Base-by-base conservation (phyloP, 805 yeast genomes). In the Debaryomyces prosopidis region DNA sequence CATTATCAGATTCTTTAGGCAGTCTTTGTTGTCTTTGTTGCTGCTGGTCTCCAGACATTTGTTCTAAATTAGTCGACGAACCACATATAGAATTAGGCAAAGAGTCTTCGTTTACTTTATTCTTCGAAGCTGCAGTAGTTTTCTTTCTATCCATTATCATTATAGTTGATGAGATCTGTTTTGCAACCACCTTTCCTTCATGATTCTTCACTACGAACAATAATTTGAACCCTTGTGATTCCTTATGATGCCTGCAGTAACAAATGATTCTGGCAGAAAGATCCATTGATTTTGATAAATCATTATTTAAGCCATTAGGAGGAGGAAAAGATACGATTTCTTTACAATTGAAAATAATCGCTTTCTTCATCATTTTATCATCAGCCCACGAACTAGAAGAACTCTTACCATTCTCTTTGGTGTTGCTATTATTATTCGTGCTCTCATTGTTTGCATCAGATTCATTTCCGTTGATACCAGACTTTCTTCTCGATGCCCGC, bases 101-200 rank as follows among this genome's bases (percentile, higher is more conserved):
- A 9, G 59, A 50, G n/a, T 37, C 36, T 18, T 56, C 59, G 23
- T 40, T 35, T 30, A 28, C n/a, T 41, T 41, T 46, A 40, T 47
- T 55, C 39, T 46, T 55, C 16, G 51, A 41, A 9, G 58, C 37
- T 1, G 73, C 58, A 12, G 66, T 59, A 16, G 80, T 75, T 65
- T 89, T 91, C 75, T 92, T 95, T 65, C 96, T 84, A 65, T 94
- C 98, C 82, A 96, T 92, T 41, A 92, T 90, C 85, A 89, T 85
- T 26, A 92, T 87, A 5, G 89, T 82, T 7, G 83, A 69, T 0
- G 96, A 81, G 6, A 85, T 63, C 16, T 81, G 81, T 55, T 84
- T 84, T 5, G 91, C 97, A 14, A 92, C 75, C 4, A 89, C 75
- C 18, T 75, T 71, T 17, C 84, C 86, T 7, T 71, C 59, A 45